Conservation (phyloP, 2,329 filamentous ascomycete genomes). For the Albophoma yamanashiensis region DNA sequence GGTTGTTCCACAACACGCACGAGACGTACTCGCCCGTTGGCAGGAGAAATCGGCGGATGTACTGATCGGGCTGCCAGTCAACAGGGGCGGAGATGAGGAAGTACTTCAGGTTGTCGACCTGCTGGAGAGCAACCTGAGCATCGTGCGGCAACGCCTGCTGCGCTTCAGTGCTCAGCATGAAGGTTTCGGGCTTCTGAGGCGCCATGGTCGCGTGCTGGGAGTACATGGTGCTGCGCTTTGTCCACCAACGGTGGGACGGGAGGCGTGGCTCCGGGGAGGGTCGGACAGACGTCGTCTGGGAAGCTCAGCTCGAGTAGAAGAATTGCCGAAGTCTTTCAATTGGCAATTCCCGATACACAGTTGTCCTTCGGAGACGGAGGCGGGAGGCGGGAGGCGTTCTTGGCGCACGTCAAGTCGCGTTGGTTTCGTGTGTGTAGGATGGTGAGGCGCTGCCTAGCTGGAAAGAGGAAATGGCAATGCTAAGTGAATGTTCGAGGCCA, state of each 20-base stretch:
- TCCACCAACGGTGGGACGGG: slow-evolving; percentile 5
- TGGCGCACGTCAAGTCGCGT: background rate
- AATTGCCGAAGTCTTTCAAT: slow-evolving; percentile 5
- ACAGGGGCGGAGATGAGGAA: slow-evolving; percentile 98
- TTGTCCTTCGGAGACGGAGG: background rate
- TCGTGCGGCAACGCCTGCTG: slow-evolving; percentile 94
- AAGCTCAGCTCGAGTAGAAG: background rate
- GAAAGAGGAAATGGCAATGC: slow-evolving; percentile 9
- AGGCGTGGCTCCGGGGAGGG: slow-evolving; percentile 1
- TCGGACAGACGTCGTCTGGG: background rate
- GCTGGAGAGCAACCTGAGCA: slow-evolving; percentile 92
- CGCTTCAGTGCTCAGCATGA: slow-evolving; percentile 94
- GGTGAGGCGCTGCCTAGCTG: slow-evolving; percentile 22
- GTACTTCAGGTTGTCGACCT: slow-evolving; percentile 99
- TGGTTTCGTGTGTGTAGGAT: background rate
- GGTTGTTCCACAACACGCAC: slow-evolving; percentile 95
- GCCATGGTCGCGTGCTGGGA: slow-evolving; percentile 79
- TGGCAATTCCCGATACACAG: background rate
- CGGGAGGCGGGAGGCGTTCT: background rate
- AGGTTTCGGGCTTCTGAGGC: slow-evolving; percentile 95
- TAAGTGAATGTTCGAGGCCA: slow-evolving; percentile 34
- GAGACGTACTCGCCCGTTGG: slow-evolving; percentile 98
- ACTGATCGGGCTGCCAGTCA: slow-evolving; percentile 94
- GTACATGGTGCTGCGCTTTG: slow-evolving; percentile 54
- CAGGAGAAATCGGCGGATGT: slow-evolving; percentile 88